Evolutionary conservation across 1,139 yeast genomes (phyloP).

Genomic region (Zygoascus sp.): DNA sequence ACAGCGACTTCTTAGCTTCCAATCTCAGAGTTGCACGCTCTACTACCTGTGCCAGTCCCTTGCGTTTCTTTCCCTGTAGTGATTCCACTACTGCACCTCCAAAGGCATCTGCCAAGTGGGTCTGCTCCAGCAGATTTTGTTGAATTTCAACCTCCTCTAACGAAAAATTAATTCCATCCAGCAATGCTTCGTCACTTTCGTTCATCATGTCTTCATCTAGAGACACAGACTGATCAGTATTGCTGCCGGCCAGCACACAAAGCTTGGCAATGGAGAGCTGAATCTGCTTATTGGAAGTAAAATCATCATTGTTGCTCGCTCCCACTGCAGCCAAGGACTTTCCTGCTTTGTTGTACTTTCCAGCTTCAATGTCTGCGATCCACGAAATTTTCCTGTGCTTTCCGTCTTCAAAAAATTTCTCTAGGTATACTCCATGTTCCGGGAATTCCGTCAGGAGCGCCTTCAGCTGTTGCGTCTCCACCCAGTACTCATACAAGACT

Average conservation of each 20-base stretch:
- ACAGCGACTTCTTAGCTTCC: conserved; percentile 41
- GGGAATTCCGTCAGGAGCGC: conserved; percentile 55
- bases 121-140: conserved; percentile 14
- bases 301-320: conserved; percentile 39
- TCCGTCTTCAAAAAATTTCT: conserved; percentile 48
- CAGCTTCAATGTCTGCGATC: conserved; percentile 60
- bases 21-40: conserved; percentile 38
- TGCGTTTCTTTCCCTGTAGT: not conserved
- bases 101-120: conserved; percentile 5
- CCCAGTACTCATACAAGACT: conserved; percentile 56
- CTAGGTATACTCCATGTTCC: conserved; percentile 47
- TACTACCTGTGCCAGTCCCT: conserved; percentile 19
- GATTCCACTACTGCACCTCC: conserved; percentile 2
- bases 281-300: conserved; percentile 48
- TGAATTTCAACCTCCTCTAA: conserved; percentile 13
- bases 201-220: conserved; percentile 9
- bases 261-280: conserved; percentile 72
- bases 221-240: not conserved
- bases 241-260: conserved; percentile 35
- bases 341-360: conserved; percentile 50
- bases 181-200: conserved; percentile 8
- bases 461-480: conserved; percentile 51
- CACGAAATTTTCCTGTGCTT: conserved; percentile 62
- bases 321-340: conserved; percentile 35
- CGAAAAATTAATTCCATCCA: conserved; percentile 11